phyloP scores from a whole-genome alignment of 2,329 filamentous ascomycete genomes.

The Botrytis elliptica region DNA sequence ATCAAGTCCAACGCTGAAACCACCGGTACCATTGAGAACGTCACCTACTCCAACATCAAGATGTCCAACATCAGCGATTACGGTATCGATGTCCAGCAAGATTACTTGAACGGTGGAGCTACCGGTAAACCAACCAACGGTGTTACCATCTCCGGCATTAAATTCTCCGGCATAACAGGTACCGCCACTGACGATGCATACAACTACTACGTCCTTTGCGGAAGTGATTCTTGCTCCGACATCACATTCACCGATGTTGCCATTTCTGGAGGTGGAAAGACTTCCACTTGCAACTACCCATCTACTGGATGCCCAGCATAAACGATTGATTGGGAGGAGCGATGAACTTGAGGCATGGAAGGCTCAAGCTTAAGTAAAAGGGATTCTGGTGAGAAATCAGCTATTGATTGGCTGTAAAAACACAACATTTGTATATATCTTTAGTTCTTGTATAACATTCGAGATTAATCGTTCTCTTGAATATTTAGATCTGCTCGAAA shows the following conservation, averaged over 20 bases:
- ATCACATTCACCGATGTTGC: constrained; percentile 10
- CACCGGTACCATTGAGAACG: constrained; percentile 44
- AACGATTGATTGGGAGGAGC: neutral
- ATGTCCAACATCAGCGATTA: constrained; percentile 47
- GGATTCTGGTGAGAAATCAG: neutral
- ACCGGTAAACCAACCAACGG: constrained; percentile 36
- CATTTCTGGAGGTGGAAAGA: neutral
- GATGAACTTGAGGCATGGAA: neutral
- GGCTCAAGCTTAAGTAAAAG: neutral
- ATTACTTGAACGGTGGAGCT: constrained; percentile 43
- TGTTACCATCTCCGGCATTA: constrained; percentile 52
- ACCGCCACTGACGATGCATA: constrained; percentile 40
- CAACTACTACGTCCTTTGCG: constrained; percentile 54
- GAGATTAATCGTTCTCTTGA: neutral
- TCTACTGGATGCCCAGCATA: constrained; percentile 9
- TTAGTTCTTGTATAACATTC: neutral
- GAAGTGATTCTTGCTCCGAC: constrained; percentile 47
- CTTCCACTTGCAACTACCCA: constrained; percentile 3
- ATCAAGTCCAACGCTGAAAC: constrained; percentile 42
- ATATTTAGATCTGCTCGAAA: neutral
- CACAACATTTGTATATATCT: neutral
- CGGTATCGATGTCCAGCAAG: constrained; percentile 56
- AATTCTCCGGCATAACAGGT: constrained; percentile 46
- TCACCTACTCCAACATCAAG: constrained; percentile 54
- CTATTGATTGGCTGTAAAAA: neutral